Evolutionary conservation across 2,329 filamentous ascomycete species (phyloP), one percentile per base, ranked within the genome.

Genomic region (Drechslera avenae): DNA sequence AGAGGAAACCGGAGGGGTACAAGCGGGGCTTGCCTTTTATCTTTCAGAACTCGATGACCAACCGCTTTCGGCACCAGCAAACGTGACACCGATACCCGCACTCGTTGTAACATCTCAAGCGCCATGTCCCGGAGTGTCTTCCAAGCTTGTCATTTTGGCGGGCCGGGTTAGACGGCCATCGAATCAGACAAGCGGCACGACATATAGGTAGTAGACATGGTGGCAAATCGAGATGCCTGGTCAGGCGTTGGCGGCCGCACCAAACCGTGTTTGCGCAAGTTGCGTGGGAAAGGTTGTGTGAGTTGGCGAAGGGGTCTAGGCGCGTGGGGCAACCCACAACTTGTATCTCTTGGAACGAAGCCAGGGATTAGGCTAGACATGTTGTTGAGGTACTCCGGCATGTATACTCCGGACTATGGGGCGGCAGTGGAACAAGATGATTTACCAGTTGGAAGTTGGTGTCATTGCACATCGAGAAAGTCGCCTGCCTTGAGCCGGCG

Each of bases 241-340:
- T 48, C 33, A 42, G 43, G 44, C 30, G 16, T 52, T 43, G 54
- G 55, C 36, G 39, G 39, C 50, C 36, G 49, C 52, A 48, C 50
- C 35, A 47, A 50, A 39, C 54, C 49, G 37, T 46, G 42, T 58
- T 55, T 64, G 62, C 63, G 62, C 62, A 64, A 62, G 55, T 64
- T 63, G 37, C 60, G 60, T 64, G 62, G 60, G 59, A 53, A 47
- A 31, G 39, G 39, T 32, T 39, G 41, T 45, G 36, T 44, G 35
- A 37, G 43, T 21, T 40, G 33, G 21, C 33, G 31, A 52, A 46
- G 44, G 34, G 35, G 48, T 23, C 34, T 54, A 40, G 47, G 40
- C 10, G 36, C 43, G 33, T 53, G 35, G 28, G 35, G 19, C 33
- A 32, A 28, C 18, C 21, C 32, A 46, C 13, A 39, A 28, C 21